These are phyloP conservation scores for Xylaria sp. DNA, from an alignment of 2,329 filamentous ascomycete genomes.

Conservation along the genomic window DNA sequence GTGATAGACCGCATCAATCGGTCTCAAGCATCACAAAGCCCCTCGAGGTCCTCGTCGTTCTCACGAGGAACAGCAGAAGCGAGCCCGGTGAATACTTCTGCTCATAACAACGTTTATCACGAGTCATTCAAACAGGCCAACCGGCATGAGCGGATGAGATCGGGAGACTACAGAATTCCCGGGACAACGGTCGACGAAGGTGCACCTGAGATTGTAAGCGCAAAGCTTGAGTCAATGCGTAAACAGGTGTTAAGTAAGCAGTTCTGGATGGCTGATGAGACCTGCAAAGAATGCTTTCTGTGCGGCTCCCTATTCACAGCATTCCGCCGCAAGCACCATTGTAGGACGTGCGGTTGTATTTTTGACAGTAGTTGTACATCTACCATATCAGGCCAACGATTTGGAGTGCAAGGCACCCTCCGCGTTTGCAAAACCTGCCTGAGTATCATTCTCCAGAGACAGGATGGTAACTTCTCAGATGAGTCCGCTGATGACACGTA, in stretches of 20 bases:
- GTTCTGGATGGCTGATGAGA: constrained; percentile 99
- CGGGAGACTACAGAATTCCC: constrained; percentile 63
- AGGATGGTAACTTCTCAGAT: constrained; percentile 87
- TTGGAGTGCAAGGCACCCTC: constrained; percentile 85
- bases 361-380: constrained; percentile 97
- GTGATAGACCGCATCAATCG: constrained; percentile 67
- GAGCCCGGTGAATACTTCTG: constrained; percentile 67
- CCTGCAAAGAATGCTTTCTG: constrained; percentile 95
- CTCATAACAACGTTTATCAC: constrained; percentile 68
- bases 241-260: constrained; percentile 92
- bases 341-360: constrained; percentile 95
- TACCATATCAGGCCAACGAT: constrained; percentile 86
- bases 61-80: constrained; percentile 68
- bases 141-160: constrained; percentile 57
- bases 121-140: constrained; percentile 64
- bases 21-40: constrained; percentile 56
- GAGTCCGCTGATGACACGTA: constrained; percentile 83
- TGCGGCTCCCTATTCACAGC: constrained; percentile 92
- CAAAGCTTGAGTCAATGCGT: constrained; percentile 76
- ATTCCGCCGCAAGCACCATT: constrained; percentile 96
- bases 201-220: constrained; percentile 68
- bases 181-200: constrained; percentile 68
- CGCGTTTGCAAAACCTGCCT: constrained; percentile 95
- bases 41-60: constrained; percentile 68
- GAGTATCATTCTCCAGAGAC: constrained; percentile 87